These are phyloP conservation scores for Camellia lanceoleosa DNA, from an alignment of 148 eudicot genomes.

Conservation along the genomic window DNA sequence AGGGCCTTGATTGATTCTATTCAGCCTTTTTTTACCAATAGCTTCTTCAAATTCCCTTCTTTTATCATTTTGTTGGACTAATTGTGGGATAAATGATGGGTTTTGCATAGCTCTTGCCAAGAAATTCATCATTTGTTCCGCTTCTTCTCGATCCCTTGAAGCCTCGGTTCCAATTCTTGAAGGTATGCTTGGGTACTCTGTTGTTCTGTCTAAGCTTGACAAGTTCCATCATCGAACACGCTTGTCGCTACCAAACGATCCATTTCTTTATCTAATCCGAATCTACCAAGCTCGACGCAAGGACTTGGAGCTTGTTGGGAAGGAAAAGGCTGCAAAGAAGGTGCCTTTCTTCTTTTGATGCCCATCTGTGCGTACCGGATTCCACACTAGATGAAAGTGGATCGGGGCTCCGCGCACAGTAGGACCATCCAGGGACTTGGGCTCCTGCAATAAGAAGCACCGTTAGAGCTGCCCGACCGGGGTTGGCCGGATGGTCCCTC, in stretches of 20 bases:
- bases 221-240: constrained; percentile 58
- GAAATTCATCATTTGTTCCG: constrained; percentile 90
- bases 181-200: constrained; percentile 56
- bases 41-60: constrained; percentile 61
- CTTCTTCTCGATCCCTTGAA: constrained; percentile 65
- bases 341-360: constrained; percentile 65
- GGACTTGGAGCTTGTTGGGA: constrained; percentile 45
- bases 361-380: no score
- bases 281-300: constrained; percentile 60
- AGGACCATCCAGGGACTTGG: no score
- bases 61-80: constrained; percentile 55
- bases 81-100: constrained; percentile 61
- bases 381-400: no score
- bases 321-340: constrained; percentile 32
- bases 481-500: no score
- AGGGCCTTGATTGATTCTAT: constrained; percentile 52
- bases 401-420: no score
- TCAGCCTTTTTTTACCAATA: constrained; percentile 50
- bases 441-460: no score
- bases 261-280: constrained; percentile 59
- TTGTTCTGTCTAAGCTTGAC: constrained; percentile 76
- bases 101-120: constrained; percentile 82
- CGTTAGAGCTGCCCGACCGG: no score
- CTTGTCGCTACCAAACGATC: constrained; percentile 64
- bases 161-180: constrained; percentile 69